Evolutionary conservation across 768 basidiomycete species (phyloP), one percentile per base, ranked within the genome.

Genomic region (Russula olivacea): DNA sequence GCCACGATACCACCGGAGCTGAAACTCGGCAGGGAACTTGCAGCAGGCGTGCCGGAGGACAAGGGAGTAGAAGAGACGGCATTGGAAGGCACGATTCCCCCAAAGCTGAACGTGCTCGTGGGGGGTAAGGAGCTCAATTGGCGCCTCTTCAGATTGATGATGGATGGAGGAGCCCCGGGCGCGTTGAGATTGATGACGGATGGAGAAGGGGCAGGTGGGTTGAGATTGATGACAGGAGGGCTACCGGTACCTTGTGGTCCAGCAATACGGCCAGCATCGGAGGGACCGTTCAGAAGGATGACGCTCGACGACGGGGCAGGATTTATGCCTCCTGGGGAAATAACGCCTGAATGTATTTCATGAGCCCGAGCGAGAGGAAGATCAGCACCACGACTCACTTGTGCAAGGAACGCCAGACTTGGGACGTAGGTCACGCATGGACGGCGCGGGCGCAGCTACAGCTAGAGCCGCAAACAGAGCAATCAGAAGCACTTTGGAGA

Each of bases 91-190:
- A 56, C 53, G 28, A 64, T 64, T 17, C 63, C 63, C 15, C 63
- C 63, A 30, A 56, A 60, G 41, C 48, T 51, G 54, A 64, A 64
- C 3, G 58, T 21, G 47, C 30, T 55, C 17, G 63, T 23, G 15
- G 58, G 15, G 14, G 51, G 17, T 1, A 59, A 2, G n/a, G 63
- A 23, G 28, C 19, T 38, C 21, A 61, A 49, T 38, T 67, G 66
- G 9, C 66, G 66, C 36, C 17, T 58, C 19, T 65, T 65, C 47
- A 67, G 53, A 6, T 65, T 56, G 56, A 67, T 65, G 55, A 63
- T 1, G 9, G 55, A 5, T 14, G 52, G 50, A 40, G 38, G 6
- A 40, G 38, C 15, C 2, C 5, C 38, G 15, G 36, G 36, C 6
- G 38, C 41, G 23, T 63, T 66, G 38, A 63, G 65, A 3, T 63